Conservation (phyloP, 768 basidiomycete species). For the Mrakia blollopis region DNA sequence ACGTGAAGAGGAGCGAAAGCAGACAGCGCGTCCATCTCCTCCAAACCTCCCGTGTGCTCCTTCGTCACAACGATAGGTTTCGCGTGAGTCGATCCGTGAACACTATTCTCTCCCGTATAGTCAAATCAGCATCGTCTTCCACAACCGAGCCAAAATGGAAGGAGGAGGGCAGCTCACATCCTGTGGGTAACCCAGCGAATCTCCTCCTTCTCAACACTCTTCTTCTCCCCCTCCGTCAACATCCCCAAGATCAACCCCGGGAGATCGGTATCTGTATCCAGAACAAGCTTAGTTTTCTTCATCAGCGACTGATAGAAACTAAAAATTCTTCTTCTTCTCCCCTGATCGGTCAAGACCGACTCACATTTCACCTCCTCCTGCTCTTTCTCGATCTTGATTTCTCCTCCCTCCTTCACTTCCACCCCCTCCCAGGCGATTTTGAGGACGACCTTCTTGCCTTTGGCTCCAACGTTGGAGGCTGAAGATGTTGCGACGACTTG, state of each 20-base stretch:
- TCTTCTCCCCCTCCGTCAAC: slow-evolving; percentile 1
- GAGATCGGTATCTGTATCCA: slow-evolving; percentile 22
- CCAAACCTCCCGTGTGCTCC: slow-evolving; percentile 66
- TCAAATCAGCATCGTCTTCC: slow-evolving; percentile 43
- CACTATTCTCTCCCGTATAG: slow-evolving; percentile 65
- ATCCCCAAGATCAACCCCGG: slow-evolving; percentile 13
- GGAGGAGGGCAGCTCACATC: slow-evolving; percentile 36
- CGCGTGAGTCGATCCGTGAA: slow-evolving; percentile 79
- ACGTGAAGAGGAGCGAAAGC: slow-evolving; percentile 56
- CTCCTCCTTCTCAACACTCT: slow-evolving; percentile 35
- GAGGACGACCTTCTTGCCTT: slow-evolving; percentile 48
- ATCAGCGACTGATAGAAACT: neutral
- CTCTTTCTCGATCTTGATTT: neutral
- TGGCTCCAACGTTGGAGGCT: slow-evolving; percentile 41
- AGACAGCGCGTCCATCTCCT: slow-evolving; percentile 60
- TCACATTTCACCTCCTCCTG: slow-evolving; percentile 28
- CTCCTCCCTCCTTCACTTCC: neutral
- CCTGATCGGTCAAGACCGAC: neutral
- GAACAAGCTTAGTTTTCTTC: neutral
- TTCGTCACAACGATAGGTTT: slow-evolving; percentile 64
- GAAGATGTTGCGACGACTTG: slow-evolving; percentile 36
- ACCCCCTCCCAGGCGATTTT: slow-evolving; percentile 47
- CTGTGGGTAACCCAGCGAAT: slow-evolving; percentile 46
- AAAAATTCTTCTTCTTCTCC: no score
- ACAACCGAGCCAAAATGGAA: slow-evolving; percentile 44